Evolutionary conservation across 1,284 basidiomycete species (phyloP), one percentile per base, ranked within the genome.

Genomic region (Malassezia caprae): DNA sequence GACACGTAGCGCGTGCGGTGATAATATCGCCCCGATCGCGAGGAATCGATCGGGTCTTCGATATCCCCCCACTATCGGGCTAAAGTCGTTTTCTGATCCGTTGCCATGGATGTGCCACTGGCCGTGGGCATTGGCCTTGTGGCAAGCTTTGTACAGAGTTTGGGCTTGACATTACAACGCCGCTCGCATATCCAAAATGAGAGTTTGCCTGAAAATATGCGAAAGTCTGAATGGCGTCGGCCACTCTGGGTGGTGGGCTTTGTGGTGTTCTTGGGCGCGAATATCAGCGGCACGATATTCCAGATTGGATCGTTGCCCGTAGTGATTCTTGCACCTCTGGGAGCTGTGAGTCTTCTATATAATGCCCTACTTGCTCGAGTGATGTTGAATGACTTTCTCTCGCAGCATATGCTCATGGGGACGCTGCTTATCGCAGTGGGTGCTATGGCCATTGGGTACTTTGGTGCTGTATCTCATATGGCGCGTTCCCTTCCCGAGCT

Each of bases 181-280:
- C 91, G 93, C 78, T 90, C 88, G 65, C 90, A 96, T 79, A 82
- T 96, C 34, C 78, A 86, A 58, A 89, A 94, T 72, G 86, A 90
- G 63, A 76, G 78, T 3, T 78, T 86, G 10, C 84, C 88, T 3
- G 79, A 83, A 44, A 72, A 48, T 10, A 49, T 57, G 26, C 67
- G 64, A 10, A 47, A 52, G 27, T 56, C 61, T 1, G 68, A 68
- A 51, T 71, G 65, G 67, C 63, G 58, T 19, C 65, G 68, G 13
- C 72, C 72, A 10, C 35, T 69, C 17, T 74, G 69, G 70, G 57
- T 74, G 19, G 19, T 67, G 11, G 90, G 90, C 10, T 91, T 94
- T 68, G 77, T 78, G 77, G 65, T 71, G 79, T 78, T 77, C 60
- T 68, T 78, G 44, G 44, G 84, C 23, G 90, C 89, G 53, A 96